phyloP scores from a whole-genome alignment of 495 filamentous ascomycete genomes.

The Parachaetomium inaequale region DNA sequence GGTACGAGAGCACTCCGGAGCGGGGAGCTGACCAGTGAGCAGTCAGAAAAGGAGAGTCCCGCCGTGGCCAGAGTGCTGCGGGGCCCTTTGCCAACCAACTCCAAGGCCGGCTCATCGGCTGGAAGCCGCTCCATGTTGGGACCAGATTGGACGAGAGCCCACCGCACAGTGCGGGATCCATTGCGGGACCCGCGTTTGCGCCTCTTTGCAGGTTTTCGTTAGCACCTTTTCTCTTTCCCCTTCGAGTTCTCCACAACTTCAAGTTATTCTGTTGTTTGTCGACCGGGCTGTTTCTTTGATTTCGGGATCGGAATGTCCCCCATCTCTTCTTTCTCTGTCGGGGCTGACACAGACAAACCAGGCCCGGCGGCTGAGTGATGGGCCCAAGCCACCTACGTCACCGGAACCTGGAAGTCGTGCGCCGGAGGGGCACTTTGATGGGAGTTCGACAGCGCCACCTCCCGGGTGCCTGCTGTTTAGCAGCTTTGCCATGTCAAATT shows the following conservation, averaged over 20 bases:
- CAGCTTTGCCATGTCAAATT: neutral
- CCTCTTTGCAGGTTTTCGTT: neutral
- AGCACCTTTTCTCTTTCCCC: neutral
- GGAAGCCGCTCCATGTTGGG: neutral
- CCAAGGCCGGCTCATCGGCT: constrained; percentile 9
- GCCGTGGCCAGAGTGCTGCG: neutral
- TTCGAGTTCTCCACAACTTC: neutral
- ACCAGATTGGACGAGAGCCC: neutral
- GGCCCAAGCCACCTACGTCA: constrained; percentile 10
- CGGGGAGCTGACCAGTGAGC: constrained; percentile 1
- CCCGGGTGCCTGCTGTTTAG: neutral
- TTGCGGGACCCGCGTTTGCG: neutral
- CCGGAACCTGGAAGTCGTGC: neutral
- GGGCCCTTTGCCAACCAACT: neutral
- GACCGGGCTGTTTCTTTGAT: neutral
- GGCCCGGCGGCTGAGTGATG: neutral
- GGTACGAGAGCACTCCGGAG: neutral
- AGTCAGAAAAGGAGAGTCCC: neutral
- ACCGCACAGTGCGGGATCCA: constrained; percentile 1
- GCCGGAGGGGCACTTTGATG: neutral
- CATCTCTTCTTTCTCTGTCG: neutral
- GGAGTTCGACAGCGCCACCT: neutral
- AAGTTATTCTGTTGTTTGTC: neutral
- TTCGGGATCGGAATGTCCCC: neutral
- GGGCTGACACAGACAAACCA: neutral